These are phyloP conservation scores for Aaosphaeria arxii DNA, from an alignment of 2,329 filamentous ascomycete genomes.

Conservation along the genomic window DNA sequence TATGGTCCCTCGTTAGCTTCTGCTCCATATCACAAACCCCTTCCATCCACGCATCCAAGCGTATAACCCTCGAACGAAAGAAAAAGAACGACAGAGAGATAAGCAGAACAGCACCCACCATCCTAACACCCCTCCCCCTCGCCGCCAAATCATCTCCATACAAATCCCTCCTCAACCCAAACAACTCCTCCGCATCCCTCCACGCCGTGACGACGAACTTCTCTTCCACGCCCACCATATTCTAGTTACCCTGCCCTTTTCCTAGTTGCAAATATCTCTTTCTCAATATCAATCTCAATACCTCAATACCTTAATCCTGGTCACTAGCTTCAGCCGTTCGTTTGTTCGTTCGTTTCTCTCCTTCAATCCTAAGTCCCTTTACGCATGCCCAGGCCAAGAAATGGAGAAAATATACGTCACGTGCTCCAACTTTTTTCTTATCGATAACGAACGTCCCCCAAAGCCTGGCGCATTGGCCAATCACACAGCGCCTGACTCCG, in stretches of 20 bases:
- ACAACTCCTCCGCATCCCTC: slow-evolving; percentile 64
- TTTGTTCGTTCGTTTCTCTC: slow-evolving; percentile 10
- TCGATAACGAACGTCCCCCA: too few relatives aligned
- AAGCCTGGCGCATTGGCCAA: too few relatives aligned
- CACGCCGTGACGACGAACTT: slow-evolving; percentile 70
- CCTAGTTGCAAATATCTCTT: too few relatives aligned
- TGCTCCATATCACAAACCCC: too few relatives aligned
- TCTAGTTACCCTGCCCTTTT: too few relatives aligned
- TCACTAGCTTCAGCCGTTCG: too few relatives aligned
- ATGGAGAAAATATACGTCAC: slow-evolving; percentile 55
- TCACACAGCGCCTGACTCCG: too few relatives aligned
- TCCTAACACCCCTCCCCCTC: slow-evolving; percentile 28
- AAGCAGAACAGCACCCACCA: slow-evolving; percentile 38
- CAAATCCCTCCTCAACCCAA: slow-evolving; percentile 63
- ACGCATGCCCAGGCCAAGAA: slow-evolving; percentile 68
- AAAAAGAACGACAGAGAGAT: neutral
- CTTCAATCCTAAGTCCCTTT: slow-evolving; percentile 65
- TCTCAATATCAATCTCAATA: too few relatives aligned
- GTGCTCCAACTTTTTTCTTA: neutral
- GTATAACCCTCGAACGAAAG: neutral
- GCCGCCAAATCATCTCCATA: slow-evolving; percentile 44
- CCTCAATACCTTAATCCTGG: too few relatives aligned
- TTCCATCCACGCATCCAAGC: neutral
- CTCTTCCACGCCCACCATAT: slow-evolving; percentile 2
- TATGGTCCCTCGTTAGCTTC: slow-evolving; percentile 5